Base-by-base conservation (phyloP, 2,329 filamentous ascomycete species). In the Pseudovirgaria hyperparasitica region DNA sequence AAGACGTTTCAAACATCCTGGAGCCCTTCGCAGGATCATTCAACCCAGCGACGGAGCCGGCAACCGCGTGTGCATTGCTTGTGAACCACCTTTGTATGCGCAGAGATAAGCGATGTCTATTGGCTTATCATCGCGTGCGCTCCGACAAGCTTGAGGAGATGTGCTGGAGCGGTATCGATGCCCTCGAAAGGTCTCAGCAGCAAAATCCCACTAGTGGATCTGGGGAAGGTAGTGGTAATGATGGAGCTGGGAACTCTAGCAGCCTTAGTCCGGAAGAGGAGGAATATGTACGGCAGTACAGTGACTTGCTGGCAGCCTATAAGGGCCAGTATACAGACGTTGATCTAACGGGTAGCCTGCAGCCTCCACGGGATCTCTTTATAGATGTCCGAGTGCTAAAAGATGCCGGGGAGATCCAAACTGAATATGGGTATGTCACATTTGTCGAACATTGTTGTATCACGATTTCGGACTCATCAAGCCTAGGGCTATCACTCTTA, bases 301-400 rank as follows among this genome's bases (percentile, higher is more conserved):
- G 79, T 38, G 86, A 98, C 45, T 63, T 98, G 39, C 61, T 98
- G 29, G 84, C 87, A n/a, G 82, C 85, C 2, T 94, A 92, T 57
- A 98, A 98, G 53, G 90, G 90, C 1, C 85, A 93, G 46, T 98
- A 87, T 87, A 96, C 87, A 12, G 90, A 98, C 50, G 80, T 98
- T 39, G 90, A 98, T 55, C 62, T 98, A 29, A 94, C 90, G 3
- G 90, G 90, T 17, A 90, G 81, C 46, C 62, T 98, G 48, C 85
- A 93, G 48, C 90, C 90, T 14, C 90, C 90, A n/a, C 73, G 74
- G 42, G 90, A 98, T 55, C 60, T 98, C 28, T 98, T 96, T 53
- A 92, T 98, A 43, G 90, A 98, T 53, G 90, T 98, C 19, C 68
- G 90, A 24, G 90, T 98, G 25, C 59, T 98, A 37, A 94, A 90